Base-by-base conservation (phyloP, 2,329 filamentous ascomycete genomes). In the Dactylellina haptotyla region DNA sequence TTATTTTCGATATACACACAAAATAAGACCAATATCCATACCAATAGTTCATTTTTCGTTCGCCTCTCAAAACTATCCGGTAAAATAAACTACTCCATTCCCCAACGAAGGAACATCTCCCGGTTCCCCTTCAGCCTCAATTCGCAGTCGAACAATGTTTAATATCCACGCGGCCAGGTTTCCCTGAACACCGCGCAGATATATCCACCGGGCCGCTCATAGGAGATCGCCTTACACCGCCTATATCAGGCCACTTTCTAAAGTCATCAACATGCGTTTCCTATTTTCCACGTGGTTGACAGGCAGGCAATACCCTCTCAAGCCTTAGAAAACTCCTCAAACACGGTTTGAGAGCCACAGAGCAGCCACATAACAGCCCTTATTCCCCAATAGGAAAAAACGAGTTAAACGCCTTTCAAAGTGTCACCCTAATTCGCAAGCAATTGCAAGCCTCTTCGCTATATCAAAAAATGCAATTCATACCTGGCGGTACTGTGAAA, bases 231-330 rank as follows among this genome's bases (percentile, higher is more conserved):
- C 37, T 26, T 14, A 32, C 2, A 30, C 6, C 10, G 39, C 10
- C 10, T 57, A 50, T 64, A 72, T 65, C 67, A 61, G 59, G 37
- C 59, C 59, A 64, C 58, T 57, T 58, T 39, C 8, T 26, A 43
- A 16, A 6, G 18, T 25, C 39, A 64, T 41, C 30, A 63, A 51
- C 18, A 28, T 45, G 18, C 25, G 18, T 12, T 30, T 39, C 30
- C 28, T 1, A 53, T 39, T 16, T 59, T 64, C 66, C 66, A 72
- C 66, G 66, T 72, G 66, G 37, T 72, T 72, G 67, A 72, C 67
- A 71, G 58, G 25, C 53, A 28, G 9, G 45, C 16, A 25, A 16
- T 30, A 45, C 20, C 25, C 23, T 45, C 32, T 41, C 39, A 34
- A 56, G 43, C 64, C 48, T 32, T 45, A 20, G 41, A 34, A 8